Evolutionary conservation across 306 rosid genomes (phyloP), one percentile per base, ranked within the genome.

Genomic region (Dryas octopetala): DNA sequence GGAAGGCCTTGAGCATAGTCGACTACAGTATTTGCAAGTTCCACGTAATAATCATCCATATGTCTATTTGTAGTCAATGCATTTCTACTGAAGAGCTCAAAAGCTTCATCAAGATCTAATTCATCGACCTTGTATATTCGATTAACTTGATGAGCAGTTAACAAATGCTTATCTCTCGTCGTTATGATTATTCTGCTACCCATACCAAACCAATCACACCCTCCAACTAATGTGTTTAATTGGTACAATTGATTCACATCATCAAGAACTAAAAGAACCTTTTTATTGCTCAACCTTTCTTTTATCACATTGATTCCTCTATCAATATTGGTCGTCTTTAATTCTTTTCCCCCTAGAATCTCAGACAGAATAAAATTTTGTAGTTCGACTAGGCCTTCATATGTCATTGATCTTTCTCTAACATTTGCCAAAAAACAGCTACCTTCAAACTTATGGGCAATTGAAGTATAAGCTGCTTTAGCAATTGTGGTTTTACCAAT

Each of bases 181-280:
- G 76, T 73, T 60, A 73, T 47, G 12, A 73, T 23, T 5, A 73
- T 60, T 73, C 68, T 46, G 47, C 68, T 73, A 0, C 76, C 68
- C 4, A 0, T 0, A 4, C 68, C 76, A 17, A 73, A 47, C 57
- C 55, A 15, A 6, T 73, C 41, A 28, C 9, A 16, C 15, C 16
- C 9, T 3, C 68, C 68, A 7, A 19, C 67, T 47, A 73, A 73
- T 9, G 9, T 9, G 3, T 45, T 19, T 7, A 73, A 3, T 26
- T 73, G 68, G 14, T 44, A 28, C 26, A 48, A 3, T 2, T 73
- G 5, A 26, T 16, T 55, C 0, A 28, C 58, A 59, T 73, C 76
- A 59, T 73, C 68, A 7, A 73, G 7, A 11, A 59, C 41, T 23
- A 73, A 3, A 15, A 73, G 68, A 12, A 46, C 67, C 57, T 5